Percentiles rank a stretch among this genome's conserved stretches.
These are phyloP conservation scores for Poterioochromonas sp. DNA, from an alignment of 352 stramenopile genomes.

Conservation along the genomic window DNA sequence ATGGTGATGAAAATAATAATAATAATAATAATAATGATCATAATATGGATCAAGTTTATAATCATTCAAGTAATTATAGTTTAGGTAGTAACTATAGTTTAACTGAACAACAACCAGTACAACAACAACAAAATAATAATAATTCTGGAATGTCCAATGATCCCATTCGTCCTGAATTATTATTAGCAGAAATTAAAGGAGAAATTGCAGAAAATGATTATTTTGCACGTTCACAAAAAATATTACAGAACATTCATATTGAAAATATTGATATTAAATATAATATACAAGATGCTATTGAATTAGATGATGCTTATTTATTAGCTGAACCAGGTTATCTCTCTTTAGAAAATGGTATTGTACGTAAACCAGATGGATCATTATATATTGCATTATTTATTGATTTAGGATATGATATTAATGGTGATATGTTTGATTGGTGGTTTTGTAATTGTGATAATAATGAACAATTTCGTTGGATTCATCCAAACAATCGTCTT, in stretches of 20 bases:
- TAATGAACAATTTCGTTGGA: background rate
- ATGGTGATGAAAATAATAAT: no score
- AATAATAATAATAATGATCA: no score
- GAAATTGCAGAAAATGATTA: background rate
- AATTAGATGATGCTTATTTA: background rate
- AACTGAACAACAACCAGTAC: no score
- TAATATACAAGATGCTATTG: background rate
- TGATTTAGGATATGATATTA: background rate
- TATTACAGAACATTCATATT: background rate
- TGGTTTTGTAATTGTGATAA: constrained; percentile 17
- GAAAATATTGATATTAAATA: background rate
- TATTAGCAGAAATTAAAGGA: background rate
- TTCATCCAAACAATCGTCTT: background rate
- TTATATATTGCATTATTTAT: background rate
- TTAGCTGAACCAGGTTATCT: background rate
- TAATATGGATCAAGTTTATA: no score
- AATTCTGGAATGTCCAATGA: background rate
- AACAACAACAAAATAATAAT: no score
- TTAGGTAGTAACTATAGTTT: no score
- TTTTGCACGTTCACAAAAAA: background rate
- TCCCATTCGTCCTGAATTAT: background rate
- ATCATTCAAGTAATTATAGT: no score
- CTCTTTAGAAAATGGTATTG: background rate
- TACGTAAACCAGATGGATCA: background rate
- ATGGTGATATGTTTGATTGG: constrained; percentile 26